Percentiles rank a stretch among this genome's conserved stretches.
Conservation (phyloP, 1,284 basidiomycete species). For the Vanrija sp. region DNA sequence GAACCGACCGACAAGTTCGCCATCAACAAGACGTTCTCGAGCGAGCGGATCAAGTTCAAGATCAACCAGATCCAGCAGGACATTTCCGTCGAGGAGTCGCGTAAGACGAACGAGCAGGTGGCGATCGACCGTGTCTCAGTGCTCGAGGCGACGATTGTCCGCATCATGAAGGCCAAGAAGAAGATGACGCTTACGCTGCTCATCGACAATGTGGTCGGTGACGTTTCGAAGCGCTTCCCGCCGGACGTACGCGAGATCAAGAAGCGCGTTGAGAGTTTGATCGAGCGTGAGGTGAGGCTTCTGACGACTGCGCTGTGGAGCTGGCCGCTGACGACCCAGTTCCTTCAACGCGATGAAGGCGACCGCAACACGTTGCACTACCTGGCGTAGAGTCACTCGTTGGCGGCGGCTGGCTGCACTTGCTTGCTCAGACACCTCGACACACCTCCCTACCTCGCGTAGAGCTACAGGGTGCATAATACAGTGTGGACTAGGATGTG, state of each 20-base stretch:
- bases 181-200: slow-evolving; percentile 74
- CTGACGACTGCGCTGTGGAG: background rate
- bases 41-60: slow-evolving; percentile 73
- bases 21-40: slow-evolving; percentile 80
- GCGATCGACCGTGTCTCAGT: slow-evolving; percentile 80
- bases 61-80: slow-evolving; percentile 97
- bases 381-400: slow-evolving; percentile 56
- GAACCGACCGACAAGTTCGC: slow-evolving; percentile 69
- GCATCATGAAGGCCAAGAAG: slow-evolving; percentile 90
- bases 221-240: slow-evolving; percentile 60
- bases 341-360: slow-evolving; percentile 57
- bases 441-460: too few relatives aligned
- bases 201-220: slow-evolving; percentile 54
- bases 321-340: slow-evolving; percentile 50
- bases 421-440: too few relatives aligned
- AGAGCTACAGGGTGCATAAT: too few relatives aligned
- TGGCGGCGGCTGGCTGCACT: too few relatives aligned
- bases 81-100: slow-evolving; percentile 84
- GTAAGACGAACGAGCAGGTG: slow-evolving; percentile 75
- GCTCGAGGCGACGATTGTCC: slow-evolving; percentile 88
- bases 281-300: slow-evolving; percentile 70
- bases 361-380: slow-evolving; percentile 71
- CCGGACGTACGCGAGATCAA: slow-evolving; percentile 67
- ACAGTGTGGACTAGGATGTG: too few relatives aligned
- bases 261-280: slow-evolving; percentile 71